A percentile compares a stretch with the other conserved stretches of the same genome.
These are phyloP conservation scores for Juglanconis sp. DNA, from an alignment of 2,329 filamentous ascomycete species.

Conservation along the genomic window DNA sequence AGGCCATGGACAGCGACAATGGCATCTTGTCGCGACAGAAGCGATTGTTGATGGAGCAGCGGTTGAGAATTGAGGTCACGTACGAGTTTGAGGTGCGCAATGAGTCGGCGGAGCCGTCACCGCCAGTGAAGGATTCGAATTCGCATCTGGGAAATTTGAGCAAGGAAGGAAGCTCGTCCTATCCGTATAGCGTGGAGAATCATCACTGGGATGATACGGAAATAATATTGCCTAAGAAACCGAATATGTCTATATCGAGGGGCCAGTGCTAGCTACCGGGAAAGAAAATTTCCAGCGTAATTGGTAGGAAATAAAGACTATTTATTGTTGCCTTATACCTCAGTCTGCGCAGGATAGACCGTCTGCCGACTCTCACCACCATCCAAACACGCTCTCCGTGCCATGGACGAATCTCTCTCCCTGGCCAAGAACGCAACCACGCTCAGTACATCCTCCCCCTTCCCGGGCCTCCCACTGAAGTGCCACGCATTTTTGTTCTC, in stretches of 20 bases:
- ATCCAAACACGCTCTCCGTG: conserved; percentile 27
- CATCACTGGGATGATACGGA: conserved; percentile 10
- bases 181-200: neutral
- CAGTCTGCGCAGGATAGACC: conserved; percentile 27
- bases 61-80: conserved; percentile 15
- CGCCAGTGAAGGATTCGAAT: neutral
- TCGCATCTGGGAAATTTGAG: neutral
- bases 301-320: neutral
- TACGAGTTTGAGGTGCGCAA: conserved; percentile 18
- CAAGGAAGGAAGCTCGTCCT: neutral
- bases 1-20: conserved; percentile 14
- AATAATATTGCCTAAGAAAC: neutral
- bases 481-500: conserved; percentile 39
- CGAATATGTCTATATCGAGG: neutral
- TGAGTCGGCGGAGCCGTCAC: neutral
- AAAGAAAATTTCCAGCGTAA: neutral
- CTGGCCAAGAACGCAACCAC: conserved; percentile 27
- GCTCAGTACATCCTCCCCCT: conserved; percentile 38
- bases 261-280: neutral
- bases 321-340: neutral
- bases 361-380: conserved; percentile 30
- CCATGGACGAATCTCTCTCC: conserved; percentile 27
- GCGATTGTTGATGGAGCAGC: conserved; percentile 15
- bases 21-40: conserved; percentile 16
- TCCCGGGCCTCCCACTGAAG: conserved; percentile 46